phyloP scores from a whole-genome alignment of 1,139 yeast genomes.

The Hansenula anomala region DNA sequence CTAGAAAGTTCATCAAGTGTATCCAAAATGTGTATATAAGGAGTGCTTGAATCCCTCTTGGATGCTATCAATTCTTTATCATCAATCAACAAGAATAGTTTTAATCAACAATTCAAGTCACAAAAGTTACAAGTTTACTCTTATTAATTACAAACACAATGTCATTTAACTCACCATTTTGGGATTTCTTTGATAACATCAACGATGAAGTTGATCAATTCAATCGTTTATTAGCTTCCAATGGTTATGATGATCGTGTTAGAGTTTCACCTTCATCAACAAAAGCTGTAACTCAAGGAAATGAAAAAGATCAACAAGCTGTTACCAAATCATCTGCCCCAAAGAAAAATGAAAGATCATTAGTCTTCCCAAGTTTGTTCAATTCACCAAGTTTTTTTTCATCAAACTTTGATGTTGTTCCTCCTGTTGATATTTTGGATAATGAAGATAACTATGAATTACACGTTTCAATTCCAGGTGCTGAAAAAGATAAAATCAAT shows the following conservation, averaged over 20 bases:
- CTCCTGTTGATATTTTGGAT: slow-evolving; percentile 39
- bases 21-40: background rate
- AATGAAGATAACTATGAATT: slow-evolving; percentile 32
- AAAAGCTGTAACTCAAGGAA: slow-evolving; percentile 5
- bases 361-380: slow-evolving; percentile 23
- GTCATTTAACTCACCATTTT: slow-evolving; percentile 36
- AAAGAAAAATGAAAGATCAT: slow-evolving; percentile 4
- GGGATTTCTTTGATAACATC: slow-evolving; percentile 35
- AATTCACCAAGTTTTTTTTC: slow-evolving; percentile 22
- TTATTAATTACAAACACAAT: slow-evolving; percentile 23
- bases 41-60: background rate
- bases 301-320: slow-evolving; percentile 7
- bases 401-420: slow-evolving; percentile 21
- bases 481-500: slow-evolving; percentile 31
- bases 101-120: too few relatives aligned
- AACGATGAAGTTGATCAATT: slow-evolving; percentile 34
- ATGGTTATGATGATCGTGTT: slow-evolving; percentile 17
- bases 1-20: background rate
- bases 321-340: too few relatives aligned
- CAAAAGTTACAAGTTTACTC: slow-evolving; percentile 20
- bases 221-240: slow-evolving; percentile 26
- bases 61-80: too few relatives aligned
- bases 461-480: slow-evolving; percentile 38
- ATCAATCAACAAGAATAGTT: too few relatives aligned
- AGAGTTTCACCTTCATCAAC: slow-evolving; percentile 15